A percentile compares a stretch with the other conserved stretches of the same genome.
Conservation (phyloP, 495 filamentous ascomycete species). For the Friedmanniomyces simplex region DNA sequence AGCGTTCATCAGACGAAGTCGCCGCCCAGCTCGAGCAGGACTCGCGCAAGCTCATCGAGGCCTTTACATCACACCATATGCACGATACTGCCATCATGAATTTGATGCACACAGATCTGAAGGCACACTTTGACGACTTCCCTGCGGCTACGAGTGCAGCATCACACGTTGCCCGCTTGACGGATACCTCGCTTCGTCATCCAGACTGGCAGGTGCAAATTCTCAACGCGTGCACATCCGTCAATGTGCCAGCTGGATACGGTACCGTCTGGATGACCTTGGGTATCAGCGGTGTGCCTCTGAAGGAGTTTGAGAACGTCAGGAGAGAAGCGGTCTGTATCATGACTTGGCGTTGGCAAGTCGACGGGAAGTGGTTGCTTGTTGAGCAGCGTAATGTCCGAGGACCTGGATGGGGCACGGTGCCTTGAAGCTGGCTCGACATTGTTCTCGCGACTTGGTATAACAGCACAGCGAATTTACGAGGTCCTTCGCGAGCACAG, state of each 20-base stretch:
- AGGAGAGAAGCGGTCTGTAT: neutral
- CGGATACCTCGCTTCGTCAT: neutral
- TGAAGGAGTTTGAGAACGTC: neutral
- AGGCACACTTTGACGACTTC: neutral
- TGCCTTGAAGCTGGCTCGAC: no score
- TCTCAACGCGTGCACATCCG: neutral
- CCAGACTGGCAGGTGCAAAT: neutral
- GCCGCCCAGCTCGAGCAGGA: neutral
- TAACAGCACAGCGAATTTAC: no score
- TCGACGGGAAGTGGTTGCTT: neutral
- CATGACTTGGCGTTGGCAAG: neutral
- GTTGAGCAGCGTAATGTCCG: neutral
- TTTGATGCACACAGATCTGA: neutral
- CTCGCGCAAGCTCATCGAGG: neutral
- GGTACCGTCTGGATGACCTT: neutral
- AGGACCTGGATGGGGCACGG: no score
- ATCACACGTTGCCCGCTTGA: neutral
- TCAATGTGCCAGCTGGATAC: neutral
- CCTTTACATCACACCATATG: neutral
- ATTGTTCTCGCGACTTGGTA: no score
- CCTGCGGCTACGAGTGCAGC: neutral
- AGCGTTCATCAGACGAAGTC: no score
- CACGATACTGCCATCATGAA: neutral
- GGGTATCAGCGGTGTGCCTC: neutral
- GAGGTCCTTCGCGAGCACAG: no score